Evolutionary conservation across 108 stramenopile genomes (phyloP).

Genomic region (Aurantiochytrium sp.): DNA sequence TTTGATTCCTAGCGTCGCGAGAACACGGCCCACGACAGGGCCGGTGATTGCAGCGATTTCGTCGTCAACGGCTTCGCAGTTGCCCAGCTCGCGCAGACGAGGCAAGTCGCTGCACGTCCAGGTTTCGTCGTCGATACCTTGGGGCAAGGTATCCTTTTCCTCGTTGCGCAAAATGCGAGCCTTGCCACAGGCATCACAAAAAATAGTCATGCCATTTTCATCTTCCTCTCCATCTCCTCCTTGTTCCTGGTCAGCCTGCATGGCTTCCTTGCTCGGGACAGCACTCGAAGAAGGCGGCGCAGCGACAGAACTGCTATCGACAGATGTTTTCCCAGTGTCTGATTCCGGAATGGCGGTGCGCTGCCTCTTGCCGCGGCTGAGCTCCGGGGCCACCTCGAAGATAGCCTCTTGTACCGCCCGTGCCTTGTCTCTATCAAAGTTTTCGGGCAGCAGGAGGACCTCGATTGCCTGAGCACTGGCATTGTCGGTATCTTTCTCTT

Average conservation of each 20-base stretch:
- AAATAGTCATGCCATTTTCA: not conserved
- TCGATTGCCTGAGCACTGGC: too few species aligned
- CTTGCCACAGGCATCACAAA: slow-evolving; percentile 1
- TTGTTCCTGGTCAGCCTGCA: not conserved
- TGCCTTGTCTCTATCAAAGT: not conserved
- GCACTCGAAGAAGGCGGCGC: not conserved
- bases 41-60: not conserved
- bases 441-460: too few species aligned
- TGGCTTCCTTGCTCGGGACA: not conserved
- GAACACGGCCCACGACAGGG: not conserved
- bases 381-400: not conserved
- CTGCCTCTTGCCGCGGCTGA: not conserved
- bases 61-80: not conserved
- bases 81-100: not conserved
- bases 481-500: too few species aligned
- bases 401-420: not conserved
- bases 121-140: not conserved
- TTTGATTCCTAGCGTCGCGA: not conserved
- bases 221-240: not conserved
- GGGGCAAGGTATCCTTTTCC: not conserved
- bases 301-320: too few species aligned
- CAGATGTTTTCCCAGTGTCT: too few species aligned
- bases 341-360: not conserved
- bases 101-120: not conserved
- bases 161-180: not conserved